These are phyloP conservation scores for Rhodamnia argentea DNA, from an alignment of 345 rosid genomes.

Conservation along the genomic window DNA sequence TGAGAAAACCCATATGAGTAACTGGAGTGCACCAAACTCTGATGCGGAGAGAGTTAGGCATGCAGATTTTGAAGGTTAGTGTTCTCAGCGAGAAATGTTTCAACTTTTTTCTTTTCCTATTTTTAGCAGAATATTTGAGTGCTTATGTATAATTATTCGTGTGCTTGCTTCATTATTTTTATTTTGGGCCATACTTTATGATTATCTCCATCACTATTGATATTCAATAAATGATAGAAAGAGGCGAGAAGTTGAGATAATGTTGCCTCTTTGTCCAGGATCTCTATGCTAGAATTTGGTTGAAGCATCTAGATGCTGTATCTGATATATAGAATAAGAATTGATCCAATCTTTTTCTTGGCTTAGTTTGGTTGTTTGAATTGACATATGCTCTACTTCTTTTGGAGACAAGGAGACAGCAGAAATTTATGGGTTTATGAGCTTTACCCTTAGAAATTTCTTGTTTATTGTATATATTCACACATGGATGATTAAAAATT, in stretches of 20 bases:
- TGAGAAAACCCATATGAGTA: conserved; percentile 48
- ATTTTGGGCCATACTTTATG: not conserved
- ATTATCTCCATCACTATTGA: not conserved
- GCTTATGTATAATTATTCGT: not conserved
- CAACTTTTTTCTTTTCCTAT: not conserved
- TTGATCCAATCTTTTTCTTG: not conserved
- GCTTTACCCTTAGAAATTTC: not conserved
- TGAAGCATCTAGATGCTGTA: not conserved
- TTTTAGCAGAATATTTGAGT: not conserved
- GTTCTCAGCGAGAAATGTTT: not conserved
- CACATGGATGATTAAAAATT: not conserved
- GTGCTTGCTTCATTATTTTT: not conserved
- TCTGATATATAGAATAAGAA: not conserved
- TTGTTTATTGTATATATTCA: not conserved
- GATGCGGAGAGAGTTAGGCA: conserved; percentile 31
- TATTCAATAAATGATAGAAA: not conserved
- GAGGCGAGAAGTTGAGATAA: not conserved
- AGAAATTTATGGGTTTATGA: not conserved
- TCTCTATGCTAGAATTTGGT: not conserved
- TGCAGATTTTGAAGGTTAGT: conserved; percentile 39
- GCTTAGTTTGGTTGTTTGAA: not conserved
- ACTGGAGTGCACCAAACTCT: conserved; percentile 30
- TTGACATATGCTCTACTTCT: not conserved
- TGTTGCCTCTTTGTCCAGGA: not conserved
- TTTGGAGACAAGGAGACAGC: not conserved